These are phyloP conservation scores for Penicillium desertorum DNA, from an alignment of 495 filamentous ascomycete genomes.

Conservation along the genomic window DNA sequence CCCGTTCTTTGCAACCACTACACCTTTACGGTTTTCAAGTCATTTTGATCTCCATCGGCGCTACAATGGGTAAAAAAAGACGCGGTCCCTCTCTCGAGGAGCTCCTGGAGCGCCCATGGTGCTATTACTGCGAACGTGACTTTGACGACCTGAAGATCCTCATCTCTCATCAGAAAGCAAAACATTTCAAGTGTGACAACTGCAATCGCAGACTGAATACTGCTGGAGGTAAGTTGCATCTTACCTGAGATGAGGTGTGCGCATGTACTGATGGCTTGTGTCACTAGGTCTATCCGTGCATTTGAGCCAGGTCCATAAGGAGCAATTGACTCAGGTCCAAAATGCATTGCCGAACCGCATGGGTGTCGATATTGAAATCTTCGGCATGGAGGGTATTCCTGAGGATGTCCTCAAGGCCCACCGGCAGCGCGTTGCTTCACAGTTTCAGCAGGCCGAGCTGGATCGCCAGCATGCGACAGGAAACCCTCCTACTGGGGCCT, in stretches of 20 bases:
- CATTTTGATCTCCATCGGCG: neutral
- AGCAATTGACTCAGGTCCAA: conserved; percentile 78
- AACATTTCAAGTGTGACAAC: conserved; percentile 95
- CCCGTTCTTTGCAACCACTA: neutral
- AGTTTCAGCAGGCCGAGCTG: conserved; percentile 80
- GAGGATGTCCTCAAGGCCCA: conserved; percentile 79
- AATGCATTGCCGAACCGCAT: conserved; percentile 85
- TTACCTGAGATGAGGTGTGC: neutral
- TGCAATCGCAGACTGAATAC: conserved; percentile 88
- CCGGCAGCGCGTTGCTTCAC: conserved; percentile 76
- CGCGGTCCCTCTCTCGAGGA: conserved; percentile 83
- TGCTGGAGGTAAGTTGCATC: conserved; percentile 72
- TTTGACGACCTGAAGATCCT: conserved; percentile 97
- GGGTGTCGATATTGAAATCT: conserved; percentile 88
- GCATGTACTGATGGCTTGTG: conserved; percentile 14
- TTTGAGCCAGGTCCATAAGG: conserved; percentile 98
- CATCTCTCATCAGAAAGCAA: conserved; percentile 95
- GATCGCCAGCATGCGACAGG: conserved; percentile 80
- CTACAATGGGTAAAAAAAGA: conserved; percentile 78
- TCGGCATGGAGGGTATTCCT: conserved; percentile 96
- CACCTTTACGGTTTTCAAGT: neutral
- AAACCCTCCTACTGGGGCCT: conserved; percentile 68
- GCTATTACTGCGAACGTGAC: conserved; percentile 98
- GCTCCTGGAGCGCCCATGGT: conserved; percentile 85
- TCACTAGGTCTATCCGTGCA: conserved; percentile 82